Conservation (phyloP, 2,329 filamentous ascomycete genomes). For the Claviceps humidiphila region DNA sequence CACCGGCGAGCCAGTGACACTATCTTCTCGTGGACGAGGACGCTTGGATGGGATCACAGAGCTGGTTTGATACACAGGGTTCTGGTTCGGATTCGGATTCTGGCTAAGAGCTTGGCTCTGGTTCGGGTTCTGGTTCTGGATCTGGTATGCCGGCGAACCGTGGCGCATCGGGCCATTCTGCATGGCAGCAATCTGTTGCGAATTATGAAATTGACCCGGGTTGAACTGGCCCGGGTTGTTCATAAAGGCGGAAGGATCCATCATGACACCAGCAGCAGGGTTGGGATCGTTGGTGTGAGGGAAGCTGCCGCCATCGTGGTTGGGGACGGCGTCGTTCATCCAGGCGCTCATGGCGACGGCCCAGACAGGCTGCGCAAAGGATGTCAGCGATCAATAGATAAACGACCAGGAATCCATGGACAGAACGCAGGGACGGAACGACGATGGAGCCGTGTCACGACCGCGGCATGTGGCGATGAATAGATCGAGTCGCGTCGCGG, state of each 20-base stretch:
- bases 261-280: slow-evolving; percentile 41
- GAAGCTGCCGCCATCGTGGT: slow-evolving; percentile 58
- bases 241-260: slow-evolving; percentile 54
- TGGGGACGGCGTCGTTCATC: slow-evolving; percentile 59
- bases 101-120: background rate
- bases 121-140: slow-evolving; percentile 19
- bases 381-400: slow-evolving; percentile 32
- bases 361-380: slow-evolving; percentile 29
- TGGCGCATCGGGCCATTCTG: slow-evolving; percentile 78
- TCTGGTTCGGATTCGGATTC: slow-evolving; percentile 7
- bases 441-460: slow-evolving; percentile 36
- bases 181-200: slow-evolving; percentile 46
- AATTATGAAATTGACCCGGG: slow-evolving; percentile 42
- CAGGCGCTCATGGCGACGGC: slow-evolving; percentile 54
- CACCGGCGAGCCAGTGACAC: slow-evolving; percentile 67
- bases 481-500: slow-evolving; percentile 28
- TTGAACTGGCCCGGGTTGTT: slow-evolving; percentile 47
- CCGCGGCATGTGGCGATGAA: slow-evolving; percentile 24
- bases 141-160: slow-evolving; percentile 63
- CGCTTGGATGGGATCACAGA: slow-evolving; percentile 84
- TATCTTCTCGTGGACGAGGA: slow-evolving; percentile 69
- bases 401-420: slow-evolving; percentile 27
- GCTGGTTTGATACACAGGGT: slow-evolving; percentile 67
- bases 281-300: slow-evolving; percentile 51
- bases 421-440: slow-evolving; percentile 22